These are phyloP conservation scores for Xylaria castorea DNA, from an alignment of 495 filamentous ascomycete species.

Conservation along the genomic window DNA sequence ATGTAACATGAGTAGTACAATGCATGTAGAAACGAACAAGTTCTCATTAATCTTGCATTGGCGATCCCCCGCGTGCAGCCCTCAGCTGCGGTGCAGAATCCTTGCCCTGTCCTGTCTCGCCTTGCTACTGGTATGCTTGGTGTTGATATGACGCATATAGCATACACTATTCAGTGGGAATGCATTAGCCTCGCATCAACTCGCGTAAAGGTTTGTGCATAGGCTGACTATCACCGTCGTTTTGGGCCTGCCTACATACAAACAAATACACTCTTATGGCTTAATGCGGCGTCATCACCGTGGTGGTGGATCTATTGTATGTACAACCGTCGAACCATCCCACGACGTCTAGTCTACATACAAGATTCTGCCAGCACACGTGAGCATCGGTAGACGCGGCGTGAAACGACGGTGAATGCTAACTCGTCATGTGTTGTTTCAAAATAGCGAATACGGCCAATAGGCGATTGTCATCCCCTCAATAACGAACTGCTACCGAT, in stretches of 20 bases:
- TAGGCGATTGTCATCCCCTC: slow-evolving; percentile 10
- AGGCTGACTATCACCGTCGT: not conserved
- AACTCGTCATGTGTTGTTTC: slow-evolving; percentile 23
- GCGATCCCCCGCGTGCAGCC: slow-evolving; percentile 23
- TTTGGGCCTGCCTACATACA: not conserved
- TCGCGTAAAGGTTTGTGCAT: not conserved
- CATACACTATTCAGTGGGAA: not conserved
- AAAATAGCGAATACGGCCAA: slow-evolving; percentile 14
- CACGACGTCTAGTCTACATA: not conserved
- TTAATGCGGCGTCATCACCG: not conserved
- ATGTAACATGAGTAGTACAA: slow-evolving; percentile 17
- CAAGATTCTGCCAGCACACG: not conserved
- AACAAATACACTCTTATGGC: not conserved
- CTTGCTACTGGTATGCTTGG: not conserved
- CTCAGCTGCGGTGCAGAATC: slow-evolving; percentile 11
- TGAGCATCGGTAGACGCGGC: slow-evolving; percentile 4
- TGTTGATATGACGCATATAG: not conserved
- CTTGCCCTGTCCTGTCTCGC: slow-evolving; percentile 13
- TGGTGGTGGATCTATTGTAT: not conserved
- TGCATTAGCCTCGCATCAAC: not conserved
- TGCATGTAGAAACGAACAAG: not conserved
- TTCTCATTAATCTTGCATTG: slow-evolving; percentile 23
- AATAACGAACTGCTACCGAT: not conserved
- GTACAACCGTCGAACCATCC: slow-evolving; percentile 12
- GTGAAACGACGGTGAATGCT: slow-evolving; percentile 21